Percentiles rank a stretch among this genome's conserved stretches.
Evolutionary conservation across 2,329 filamentous ascomycete species (phyloP).

Genomic region (Fusarium stilboides): DNA sequence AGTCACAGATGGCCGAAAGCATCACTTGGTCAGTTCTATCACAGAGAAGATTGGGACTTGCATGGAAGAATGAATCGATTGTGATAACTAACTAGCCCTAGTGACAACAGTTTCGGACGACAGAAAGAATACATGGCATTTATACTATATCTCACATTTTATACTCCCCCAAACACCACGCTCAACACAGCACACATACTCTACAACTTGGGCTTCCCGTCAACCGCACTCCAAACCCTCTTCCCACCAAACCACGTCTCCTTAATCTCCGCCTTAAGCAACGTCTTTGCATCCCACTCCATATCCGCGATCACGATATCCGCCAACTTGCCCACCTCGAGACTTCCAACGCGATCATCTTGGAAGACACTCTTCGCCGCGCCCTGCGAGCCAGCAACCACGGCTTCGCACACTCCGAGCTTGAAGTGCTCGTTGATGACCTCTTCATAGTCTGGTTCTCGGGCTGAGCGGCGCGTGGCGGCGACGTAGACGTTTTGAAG

Average conservation of each 20-base stretch:
- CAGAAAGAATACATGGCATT: too few relatives aligned
- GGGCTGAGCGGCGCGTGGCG: conserved; percentile 67
- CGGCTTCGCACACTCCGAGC: conserved; percentile 65
- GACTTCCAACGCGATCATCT: conserved; percentile 61
- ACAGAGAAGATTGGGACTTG: background rate
- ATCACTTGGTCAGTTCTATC: background rate
- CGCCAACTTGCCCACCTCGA: conserved; percentile 67
- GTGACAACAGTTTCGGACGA: too few relatives aligned
- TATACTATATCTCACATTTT: conserved; percentile 14
- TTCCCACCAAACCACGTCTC: conserved; percentile 69
- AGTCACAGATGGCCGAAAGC: background rate
- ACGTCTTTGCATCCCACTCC: conserved; percentile 63
- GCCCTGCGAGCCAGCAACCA: conserved; percentile 67
- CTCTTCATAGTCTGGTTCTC: conserved; percentile 59
- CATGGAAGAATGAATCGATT: background rate
- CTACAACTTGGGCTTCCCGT: background rate
- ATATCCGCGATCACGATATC: conserved; percentile 66
- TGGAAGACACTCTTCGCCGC: conserved; percentile 70
- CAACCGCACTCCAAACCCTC: conserved; percentile 55
- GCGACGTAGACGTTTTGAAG: conserved; percentile 70
- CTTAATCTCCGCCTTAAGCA: conserved; percentile 62
- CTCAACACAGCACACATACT: background rate
- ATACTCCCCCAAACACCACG: conserved; percentile 25
- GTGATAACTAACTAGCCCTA: background rate
- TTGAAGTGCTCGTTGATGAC: conserved; percentile 67